phyloP scores from a whole-genome alignment of 495 filamentous ascomycete genomes.

The Ramalina peruviana region DNA sequence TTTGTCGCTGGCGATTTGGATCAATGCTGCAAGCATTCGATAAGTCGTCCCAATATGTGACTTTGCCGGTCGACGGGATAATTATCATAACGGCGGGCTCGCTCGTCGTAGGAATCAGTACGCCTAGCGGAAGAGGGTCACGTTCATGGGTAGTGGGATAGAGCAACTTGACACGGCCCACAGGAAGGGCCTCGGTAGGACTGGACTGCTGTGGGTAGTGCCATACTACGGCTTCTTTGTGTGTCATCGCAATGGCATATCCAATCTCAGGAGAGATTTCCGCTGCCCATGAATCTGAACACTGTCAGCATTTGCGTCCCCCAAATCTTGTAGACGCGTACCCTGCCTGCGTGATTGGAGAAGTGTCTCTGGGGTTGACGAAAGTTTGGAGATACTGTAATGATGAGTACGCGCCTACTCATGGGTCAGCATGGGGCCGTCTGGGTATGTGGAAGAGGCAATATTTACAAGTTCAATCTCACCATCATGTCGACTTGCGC shows the following conservation, averaged over 20 bases:
- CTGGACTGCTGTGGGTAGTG: conserved; percentile 55
- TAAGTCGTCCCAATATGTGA: conserved; percentile 91
- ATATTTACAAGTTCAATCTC: conserved; percentile 47
- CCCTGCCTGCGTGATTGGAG: conserved; percentile 40
- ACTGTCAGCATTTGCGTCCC: conserved; percentile 7
- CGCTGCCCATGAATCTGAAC: conserved; percentile 30
- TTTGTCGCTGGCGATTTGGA: conserved; percentile 60
- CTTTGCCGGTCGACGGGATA: conserved; percentile 65
- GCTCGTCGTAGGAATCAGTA: conserved; percentile 59
- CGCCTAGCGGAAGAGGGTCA: conserved; percentile 63
- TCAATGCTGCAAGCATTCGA: conserved; percentile 65
- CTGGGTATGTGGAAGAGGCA: not conserved
- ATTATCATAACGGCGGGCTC: conserved; percentile 77
- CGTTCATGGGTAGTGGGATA: conserved; percentile 47
- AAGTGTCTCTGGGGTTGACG: conserved; percentile 62
- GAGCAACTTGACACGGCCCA: conserved; percentile 56
- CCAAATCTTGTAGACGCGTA: conserved; percentile 22
- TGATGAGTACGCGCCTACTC: conserved; percentile 70
- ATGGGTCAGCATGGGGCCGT: not conserved
- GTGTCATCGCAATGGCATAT: conserved; percentile 67
- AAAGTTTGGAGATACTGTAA: conserved; percentile 74
- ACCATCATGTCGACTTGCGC: conserved; percentile 40
- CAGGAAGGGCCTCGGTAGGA: conserved; percentile 45
- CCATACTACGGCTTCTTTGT: conserved; percentile 75
- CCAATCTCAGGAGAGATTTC: conserved; percentile 49